These are phyloP conservation scores for Gaeumannomyces sp. DNA, from an alignment of 2,329 filamentous ascomycete species.

Conservation along the genomic window DNA sequence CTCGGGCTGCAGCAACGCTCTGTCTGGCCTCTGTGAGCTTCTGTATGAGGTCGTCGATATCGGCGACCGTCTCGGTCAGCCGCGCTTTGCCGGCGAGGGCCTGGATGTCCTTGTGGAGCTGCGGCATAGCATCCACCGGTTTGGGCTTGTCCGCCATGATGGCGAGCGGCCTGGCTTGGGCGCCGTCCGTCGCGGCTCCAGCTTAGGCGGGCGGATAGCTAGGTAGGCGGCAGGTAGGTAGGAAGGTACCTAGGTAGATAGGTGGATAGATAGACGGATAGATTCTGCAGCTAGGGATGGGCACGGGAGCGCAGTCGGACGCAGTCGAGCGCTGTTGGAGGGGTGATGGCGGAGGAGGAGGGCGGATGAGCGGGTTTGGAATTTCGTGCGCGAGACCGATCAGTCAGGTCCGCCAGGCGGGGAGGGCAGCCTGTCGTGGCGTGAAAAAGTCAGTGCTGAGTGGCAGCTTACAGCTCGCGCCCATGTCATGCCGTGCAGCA, in stretches of 20 bases:
- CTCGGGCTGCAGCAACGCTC: conserved; percentile 55
- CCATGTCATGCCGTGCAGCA: too few species aligned
- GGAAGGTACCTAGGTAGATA: not conserved
- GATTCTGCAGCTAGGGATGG: too few species aligned
- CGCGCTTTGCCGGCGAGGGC: conserved; percentile 64
- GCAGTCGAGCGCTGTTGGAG: not conserved
- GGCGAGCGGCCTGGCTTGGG: not conserved
- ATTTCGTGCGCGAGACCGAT: not conserved
- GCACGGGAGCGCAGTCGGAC: too few species aligned
- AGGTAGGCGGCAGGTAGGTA: not conserved
- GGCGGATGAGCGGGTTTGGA: not conserved
- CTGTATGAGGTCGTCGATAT: conserved; percentile 80
- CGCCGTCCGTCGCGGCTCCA: not conserved
- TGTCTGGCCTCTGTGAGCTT: conserved; percentile 68
- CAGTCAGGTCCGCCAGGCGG: not conserved
- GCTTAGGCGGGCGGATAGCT: not conserved
- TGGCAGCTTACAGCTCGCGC: too few species aligned
- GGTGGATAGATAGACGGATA: too few species aligned
- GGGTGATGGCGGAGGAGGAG: not conserved
- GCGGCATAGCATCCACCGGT: conserved; percentile 30
- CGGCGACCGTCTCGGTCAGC: conserved; percentile 63
- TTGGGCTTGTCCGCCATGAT: conserved; percentile 16
- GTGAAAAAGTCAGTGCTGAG: not conserved
- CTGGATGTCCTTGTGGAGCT: conserved; percentile 66
- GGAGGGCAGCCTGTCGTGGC: not conserved